Base-by-base conservation (phyloP, 2,329 filamentous ascomycete genomes). In the Hansfordia pulvinata region DNA sequence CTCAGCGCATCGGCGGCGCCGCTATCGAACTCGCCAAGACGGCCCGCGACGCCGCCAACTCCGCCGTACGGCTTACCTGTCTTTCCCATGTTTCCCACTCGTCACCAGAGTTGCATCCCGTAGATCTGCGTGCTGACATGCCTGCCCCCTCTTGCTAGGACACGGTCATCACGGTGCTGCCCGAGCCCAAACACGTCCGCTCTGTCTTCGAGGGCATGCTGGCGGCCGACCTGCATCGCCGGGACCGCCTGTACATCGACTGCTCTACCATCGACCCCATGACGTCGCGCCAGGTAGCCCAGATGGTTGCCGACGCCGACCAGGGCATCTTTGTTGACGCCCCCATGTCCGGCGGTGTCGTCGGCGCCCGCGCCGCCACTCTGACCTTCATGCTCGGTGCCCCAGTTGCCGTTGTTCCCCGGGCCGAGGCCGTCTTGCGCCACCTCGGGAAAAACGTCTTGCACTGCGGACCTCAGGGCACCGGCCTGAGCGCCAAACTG, bases 311-410 rank as follows among this genome's bases (percentile, higher is more conserved):
- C 30, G 67, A 68, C 5, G 71, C 72, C 2, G 62, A 69, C 2
- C 69, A 78, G 46, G 82, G 82, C 28, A 66, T 64, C 27, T 94
- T 96, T 45, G 76, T 94, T 31, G 90, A 98, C 48, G 88, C 90
- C 3, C 90, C 90, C 23, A 93, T 98, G 78, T 96, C 88, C 0
- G 90, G 90, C 25, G 90, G 90, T 26, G 86, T 94, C 1, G 84
- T 96, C 5, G 90, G 88, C 22, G 90, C 90, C 8, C 64, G 73
- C 5, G 84, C 84, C 9, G 90, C 80, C 18, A 86, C 84, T 0
- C 61, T 98, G 31, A 93, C 86, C 0, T 98, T 98, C 51, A 96
- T 98, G 90, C 73, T 96, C 30, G 90, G 90, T 22, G 68, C 76
- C 6, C 62, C 73, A 0, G 46, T 58, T 1, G 56, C 65, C 4